phyloP scores from a whole-genome alignment of 306 rosid genomes.

The Acacia acuminata region DNA sequence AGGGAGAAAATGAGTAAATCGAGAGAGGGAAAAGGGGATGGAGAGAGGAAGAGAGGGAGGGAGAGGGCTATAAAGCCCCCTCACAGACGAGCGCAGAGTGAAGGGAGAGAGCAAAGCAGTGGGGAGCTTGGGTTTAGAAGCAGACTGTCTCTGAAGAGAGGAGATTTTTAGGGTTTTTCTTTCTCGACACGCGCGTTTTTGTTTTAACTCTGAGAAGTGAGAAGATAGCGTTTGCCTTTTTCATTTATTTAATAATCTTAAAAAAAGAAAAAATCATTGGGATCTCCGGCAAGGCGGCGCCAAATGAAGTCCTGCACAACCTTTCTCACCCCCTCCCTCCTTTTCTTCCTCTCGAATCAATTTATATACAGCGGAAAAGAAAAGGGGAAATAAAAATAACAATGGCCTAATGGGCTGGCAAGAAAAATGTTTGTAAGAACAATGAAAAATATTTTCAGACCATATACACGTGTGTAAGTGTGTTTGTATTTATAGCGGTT shows the following conservation, averaged over 20 bases:
- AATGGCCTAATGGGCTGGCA: too few species aligned
- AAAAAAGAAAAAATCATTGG: not conserved
- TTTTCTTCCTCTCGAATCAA: not conserved
- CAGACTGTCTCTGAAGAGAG: not conserved
- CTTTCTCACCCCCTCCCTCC: not conserved
- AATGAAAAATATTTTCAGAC: too few species aligned
- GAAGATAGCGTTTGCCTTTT: not conserved
- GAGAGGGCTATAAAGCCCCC: constrained; percentile 54
- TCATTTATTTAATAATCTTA: not conserved
- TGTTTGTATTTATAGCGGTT: too few species aligned
- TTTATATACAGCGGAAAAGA: too few species aligned
- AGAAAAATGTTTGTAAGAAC: too few species aligned
- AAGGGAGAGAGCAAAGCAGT: not conserved
- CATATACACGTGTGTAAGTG: too few species aligned
- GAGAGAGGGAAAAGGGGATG: constrained; percentile 20
- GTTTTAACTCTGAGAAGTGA: not conserved
- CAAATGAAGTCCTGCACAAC: not conserved
- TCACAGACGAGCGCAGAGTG: not conserved
- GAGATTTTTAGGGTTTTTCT: constrained; percentile 39
- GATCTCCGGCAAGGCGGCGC: constrained; percentile 6
- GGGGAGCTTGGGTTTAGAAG: not conserved
- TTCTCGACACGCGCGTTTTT: not conserved
- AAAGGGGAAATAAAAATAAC: too few species aligned
- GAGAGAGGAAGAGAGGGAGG: too few species aligned
- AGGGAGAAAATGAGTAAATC: not conserved